Evolutionary conservation across 169 alveolate species (phyloP), one percentile per base, ranked within the genome.

Genomic region (Plasmodium fragile): DNA sequence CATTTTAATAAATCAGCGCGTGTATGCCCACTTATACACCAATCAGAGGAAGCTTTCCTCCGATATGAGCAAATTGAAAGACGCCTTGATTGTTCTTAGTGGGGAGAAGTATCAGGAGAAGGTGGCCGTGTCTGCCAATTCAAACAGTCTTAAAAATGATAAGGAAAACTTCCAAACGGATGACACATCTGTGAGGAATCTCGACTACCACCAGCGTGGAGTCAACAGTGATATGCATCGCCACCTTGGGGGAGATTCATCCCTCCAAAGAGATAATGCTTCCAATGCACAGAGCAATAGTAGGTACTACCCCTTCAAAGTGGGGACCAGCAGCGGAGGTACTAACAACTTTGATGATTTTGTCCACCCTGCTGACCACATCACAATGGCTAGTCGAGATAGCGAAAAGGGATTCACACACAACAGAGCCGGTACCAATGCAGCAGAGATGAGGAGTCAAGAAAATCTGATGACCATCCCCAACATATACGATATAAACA

Each of bases 51-150:
- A 78, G 22, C 28, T 85, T 13, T 4, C 39, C n/a, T 65, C 52
- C 39, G 94, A 89, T 41, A 59, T 89, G 90, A 89, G 53, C 82
- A 89, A 89, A 55, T 79, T 89, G 49, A 89, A 55, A 30, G 94
- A 89, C 43, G 90, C 94, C 36, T 41, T 89, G 43, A 77, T 89
- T 65, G 30, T 89, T 4, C 52, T 89, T 41, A 89, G 94, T 52
- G 94, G 94, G 18, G 94, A 89, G 43, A 77, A 77, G 71, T 77
- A 43, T 53, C 73, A 34, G 8, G 94, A 89, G 2, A 77, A 89
- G 34, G 28, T 6, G 3, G 1, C 7, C 5, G 18, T 11, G 6
- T 18, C 39, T n/a, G 13, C 22, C 11, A 69, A 2, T 22, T 25
- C 75, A 7, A 65, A 18, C 39, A 65, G 13, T 65, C 8, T 22